A percentile compares a stretch with the other conserved stretches of the same genome.
These are phyloP conservation scores for Magnaporthales sp. DNA, from an alignment of 2,329 filamentous ascomycete genomes.

Conservation along the genomic window DNA sequence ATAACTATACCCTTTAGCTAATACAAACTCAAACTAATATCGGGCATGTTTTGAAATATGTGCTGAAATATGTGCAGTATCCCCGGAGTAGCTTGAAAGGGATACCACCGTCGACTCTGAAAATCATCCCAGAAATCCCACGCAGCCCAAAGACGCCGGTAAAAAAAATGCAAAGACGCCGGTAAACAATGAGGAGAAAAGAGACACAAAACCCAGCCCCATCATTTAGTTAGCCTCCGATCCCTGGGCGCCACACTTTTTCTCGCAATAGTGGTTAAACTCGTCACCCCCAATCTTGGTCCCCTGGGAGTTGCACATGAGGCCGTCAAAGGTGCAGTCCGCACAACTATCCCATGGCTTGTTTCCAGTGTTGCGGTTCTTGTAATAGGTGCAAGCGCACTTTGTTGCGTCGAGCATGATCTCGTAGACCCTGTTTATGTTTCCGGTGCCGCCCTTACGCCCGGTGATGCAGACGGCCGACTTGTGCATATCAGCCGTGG, in stretches of 20 bases:
- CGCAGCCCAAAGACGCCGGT: background rate
- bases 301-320: conserved; percentile 8
- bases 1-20: no score
- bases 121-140: no score
- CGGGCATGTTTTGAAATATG: no score
- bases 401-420: conserved; percentile 6
- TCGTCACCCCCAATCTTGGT: conserved; percentile 12
- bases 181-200: background rate
- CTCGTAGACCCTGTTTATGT: background rate
- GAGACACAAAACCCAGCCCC: background rate
- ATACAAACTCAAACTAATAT: no score
- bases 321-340: conserved; percentile 9
- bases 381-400: conserved; percentile 11
- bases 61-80: no score
- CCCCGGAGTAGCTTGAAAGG: no score
- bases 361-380: conserved; percentile 11
- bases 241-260: conserved; percentile 11
- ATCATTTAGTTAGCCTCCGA: conserved; percentile 10
- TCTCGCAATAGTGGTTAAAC: conserved; percentile 12
- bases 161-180: background rate
- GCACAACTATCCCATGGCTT: conserved; percentile 13
- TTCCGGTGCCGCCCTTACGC: no score
- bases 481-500: background rate
- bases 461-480: background rate
- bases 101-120: no score